Conservation (phyloP, 2,329 filamentous ascomycete species). For the Talaromyces sp. region DNA sequence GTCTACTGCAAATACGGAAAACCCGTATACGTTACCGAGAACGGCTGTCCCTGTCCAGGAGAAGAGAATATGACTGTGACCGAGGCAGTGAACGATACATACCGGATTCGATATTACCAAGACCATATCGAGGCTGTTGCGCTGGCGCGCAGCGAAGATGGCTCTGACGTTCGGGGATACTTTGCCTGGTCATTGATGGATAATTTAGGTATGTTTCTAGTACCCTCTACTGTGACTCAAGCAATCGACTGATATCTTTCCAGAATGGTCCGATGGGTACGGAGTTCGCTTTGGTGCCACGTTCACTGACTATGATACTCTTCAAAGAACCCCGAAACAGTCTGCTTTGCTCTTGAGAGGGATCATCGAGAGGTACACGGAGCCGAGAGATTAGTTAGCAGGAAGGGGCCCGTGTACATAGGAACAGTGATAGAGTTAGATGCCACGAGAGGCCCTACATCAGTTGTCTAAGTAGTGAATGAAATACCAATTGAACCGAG, state of each 20-base stretch:
- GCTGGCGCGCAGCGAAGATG: conserved; percentile 25
- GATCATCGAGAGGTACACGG: conserved; percentile 18
- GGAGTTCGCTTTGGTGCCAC: conserved; percentile 28
- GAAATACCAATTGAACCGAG: neutral
- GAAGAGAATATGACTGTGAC: conserved; percentile 34
- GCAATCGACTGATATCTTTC: conserved; percentile 9
- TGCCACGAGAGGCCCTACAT: neutral
- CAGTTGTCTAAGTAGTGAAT: neutral
- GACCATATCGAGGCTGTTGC: conserved; percentile 40
- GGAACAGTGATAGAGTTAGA: neutral
- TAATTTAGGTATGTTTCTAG: conserved; percentile 30
- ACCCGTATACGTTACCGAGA: conserved; percentile 28
- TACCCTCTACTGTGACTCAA: neutral
- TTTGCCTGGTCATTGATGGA: conserved; percentile 34
- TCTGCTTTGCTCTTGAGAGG: conserved; percentile 25
- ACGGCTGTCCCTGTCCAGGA: conserved; percentile 34
- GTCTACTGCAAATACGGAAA: conserved; percentile 25
- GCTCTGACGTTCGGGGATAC: conserved; percentile 27
- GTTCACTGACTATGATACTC: conserved; percentile 27
- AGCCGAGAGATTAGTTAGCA: neutral
- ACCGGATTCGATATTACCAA: conserved; percentile 37
- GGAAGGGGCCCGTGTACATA: neutral
- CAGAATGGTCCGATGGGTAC: conserved; percentile 30
- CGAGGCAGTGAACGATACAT: conserved; percentile 38
- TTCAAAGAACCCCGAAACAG: conserved; percentile 28